Evolutionary conservation across 257 asterid species (phyloP).

Genomic region (Capsicum pubescens): DNA sequence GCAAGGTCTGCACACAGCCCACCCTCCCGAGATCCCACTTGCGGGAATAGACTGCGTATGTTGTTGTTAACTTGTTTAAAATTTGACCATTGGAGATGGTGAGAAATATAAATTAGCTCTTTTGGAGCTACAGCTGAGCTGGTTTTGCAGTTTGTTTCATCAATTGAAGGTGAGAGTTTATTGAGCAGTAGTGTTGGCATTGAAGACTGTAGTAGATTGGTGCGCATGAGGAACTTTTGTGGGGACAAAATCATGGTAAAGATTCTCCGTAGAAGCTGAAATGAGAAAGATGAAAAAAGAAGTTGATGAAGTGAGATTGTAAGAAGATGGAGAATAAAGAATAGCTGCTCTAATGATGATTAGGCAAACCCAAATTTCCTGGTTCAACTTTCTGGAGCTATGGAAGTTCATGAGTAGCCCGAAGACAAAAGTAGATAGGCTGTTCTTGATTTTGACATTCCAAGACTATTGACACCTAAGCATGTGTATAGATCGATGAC

Average conservation of each 20-base stretch:
- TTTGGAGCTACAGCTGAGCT: not conserved
- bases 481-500: not conserved
- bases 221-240: not conserved
- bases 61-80: too few species aligned
- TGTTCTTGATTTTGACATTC: not conserved
- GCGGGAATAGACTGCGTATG: too few species aligned
- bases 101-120: not conserved
- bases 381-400: not conserved
- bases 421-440: not conserved
- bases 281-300: conserved; percentile 15
- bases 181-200: not conserved
- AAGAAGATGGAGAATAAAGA: not conserved
- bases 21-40: not conserved
- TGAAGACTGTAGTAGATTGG: not conserved
- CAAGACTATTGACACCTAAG: not conserved
- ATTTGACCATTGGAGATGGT: not conserved
- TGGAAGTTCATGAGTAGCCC: not conserved
- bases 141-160: not conserved
- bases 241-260: not conserved
- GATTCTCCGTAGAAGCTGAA: conserved; percentile 14
- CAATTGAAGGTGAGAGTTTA: conserved; percentile 13
- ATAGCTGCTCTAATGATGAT: not conserved
- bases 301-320: conserved; percentile 2
- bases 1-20: not conserved
- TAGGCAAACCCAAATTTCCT: not conserved